These are phyloP conservation scores for Xylaria sp. DNA, from an alignment of 2,329 filamentous ascomycete genomes.

Conservation along the genomic window DNA sequence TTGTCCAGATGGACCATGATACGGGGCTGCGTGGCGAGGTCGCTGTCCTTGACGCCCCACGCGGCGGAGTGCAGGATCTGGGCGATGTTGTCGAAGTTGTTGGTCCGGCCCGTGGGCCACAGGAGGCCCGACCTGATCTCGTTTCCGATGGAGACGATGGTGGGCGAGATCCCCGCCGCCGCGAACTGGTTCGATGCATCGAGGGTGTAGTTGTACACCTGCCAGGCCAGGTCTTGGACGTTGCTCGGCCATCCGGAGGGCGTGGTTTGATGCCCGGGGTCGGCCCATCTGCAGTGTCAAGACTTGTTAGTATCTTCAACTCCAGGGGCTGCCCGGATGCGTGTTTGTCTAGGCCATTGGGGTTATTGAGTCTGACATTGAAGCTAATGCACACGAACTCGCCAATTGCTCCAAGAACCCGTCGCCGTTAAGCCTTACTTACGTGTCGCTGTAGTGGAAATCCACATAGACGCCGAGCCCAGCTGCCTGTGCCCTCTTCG, in stretches of 20 bases:
- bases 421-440: conserved; percentile 5
- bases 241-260: conserved; percentile 66
- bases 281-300: conserved; percentile 56
- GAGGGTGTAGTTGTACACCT: conserved; percentile 70
- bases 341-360: background rate
- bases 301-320: conserved; percentile 1
- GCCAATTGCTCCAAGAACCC: background rate
- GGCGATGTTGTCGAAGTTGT: conserved; percentile 62
- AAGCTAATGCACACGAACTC: background rate
- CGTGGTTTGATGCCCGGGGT: conserved; percentile 63
- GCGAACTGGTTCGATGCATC: conserved; percentile 64
- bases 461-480: conserved; percentile 65
- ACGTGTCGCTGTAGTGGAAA: conserved; percentile 67
- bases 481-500: conserved; percentile 63
- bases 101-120: conserved; percentile 63
- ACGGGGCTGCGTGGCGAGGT: conserved; percentile 58
- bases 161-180: conserved; percentile 54
- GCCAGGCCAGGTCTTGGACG: conserved; percentile 60
- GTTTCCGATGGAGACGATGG: conserved; percentile 72
- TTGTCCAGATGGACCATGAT: conserved; percentile 78
- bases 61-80: conserved; percentile 65
- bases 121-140: conserved; percentile 71
- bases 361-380: background rate
- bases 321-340: background rate
- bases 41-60: conserved; percentile 66